Evolutionary conservation across 768 basidiomycete genomes (phyloP), one percentile per base, ranked within the genome.

Genomic region (Glaciozyma martinii): DNA sequence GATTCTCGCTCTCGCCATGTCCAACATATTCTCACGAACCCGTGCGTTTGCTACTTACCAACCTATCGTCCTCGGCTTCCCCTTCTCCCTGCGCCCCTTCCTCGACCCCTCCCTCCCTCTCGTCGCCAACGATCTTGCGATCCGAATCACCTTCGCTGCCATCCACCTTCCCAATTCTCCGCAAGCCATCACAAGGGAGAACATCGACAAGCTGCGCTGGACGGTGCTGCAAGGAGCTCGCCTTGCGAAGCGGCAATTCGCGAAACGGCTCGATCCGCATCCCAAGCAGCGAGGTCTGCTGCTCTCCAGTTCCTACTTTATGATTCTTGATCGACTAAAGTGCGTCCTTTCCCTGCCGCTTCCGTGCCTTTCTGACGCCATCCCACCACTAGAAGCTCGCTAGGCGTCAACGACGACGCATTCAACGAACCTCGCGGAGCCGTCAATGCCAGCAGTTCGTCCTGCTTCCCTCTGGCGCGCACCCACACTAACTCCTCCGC

Each of bases 31-130:
- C 16, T 12, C 59, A 10, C 25, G 55, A 2, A n/a, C 10, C 1
- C 56, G 66, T 19, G 50, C 61, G 1, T 2, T 5, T 15, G 25
- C 44, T 4, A 55, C 59, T 6, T 69, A 69, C 56, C 61, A 58
- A 5, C 68, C 68, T 18, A 30, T 69, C 64, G 33, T 66, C 7
- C 9, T 69, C 42, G 68, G 68, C 10, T 65, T 69, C 46, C 68
- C 68, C 42, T 63, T 66, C 56, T 69, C 68, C 5, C 23, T 59
- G 19, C 68, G 68, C 0, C 64, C 46, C 3, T 60, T 63, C 52
- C 64, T 63, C 43, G 47, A 57, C 12, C 49, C 25, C 21, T 3
- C 8, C 1, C 25, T n/a, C 13, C 30, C 43, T 2, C 29, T 23
- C 46, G n/a, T 10, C 29, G 18, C 25, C 19, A 52, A 7, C 21